Evolutionary conservation across 2,329 filamentous ascomycete genomes (phyloP), one percentile per base, ranked within the genome.

Genomic region (Knufia petricola): DNA sequence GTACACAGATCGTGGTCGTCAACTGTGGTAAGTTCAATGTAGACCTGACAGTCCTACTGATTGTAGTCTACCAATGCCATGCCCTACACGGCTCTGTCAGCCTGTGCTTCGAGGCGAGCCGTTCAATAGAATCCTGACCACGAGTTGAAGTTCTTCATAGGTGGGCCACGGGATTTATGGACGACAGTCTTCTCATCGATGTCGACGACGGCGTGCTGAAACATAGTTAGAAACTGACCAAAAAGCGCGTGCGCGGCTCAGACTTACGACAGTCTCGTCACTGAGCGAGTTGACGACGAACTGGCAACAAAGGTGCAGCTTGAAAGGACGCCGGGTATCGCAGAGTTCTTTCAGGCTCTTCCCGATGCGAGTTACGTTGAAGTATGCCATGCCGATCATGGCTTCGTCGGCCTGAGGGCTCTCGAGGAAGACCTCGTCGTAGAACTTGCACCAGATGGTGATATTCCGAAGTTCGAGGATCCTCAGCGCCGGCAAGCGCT

Each of bases 41-140:
- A n/a, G n/a, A n/a, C n/a, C n/a, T n/a, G n/a, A n/a, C n/a, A n/a
- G n/a, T n/a, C n/a, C n/a, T n/a, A n/a, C n/a, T n/a, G n/a, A n/a
- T n/a, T n/a, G 26, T 28, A 28, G 6, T 28, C 21, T 32, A 47
- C 23, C 44, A 47, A 46, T 30, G 32, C 32, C 23, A 38, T 21
- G 32, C 34, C 31, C 44, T 38, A 17, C 17, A 34, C 7, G 8
- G 7, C 17, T 17, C 15, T 26, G 21, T 37, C 15, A 47, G 32
- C 13, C 15, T 15, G 17, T 26, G 10, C 15, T 30, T 19, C n/a
- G n/a, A n/a, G n/a, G n/a, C n/a, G n/a, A n/a, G 24, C 20, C 2
- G 10, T 17, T 48, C 38, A 54, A 21, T 52, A 54, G 34, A 50
- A 54, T 26, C 50, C 52, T 37, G 52, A 48, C 52, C 52, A 54